Evolutionary conservation across 768 basidiomycete species (phyloP).

Genomic region (Termitomyces sp.): DNA sequence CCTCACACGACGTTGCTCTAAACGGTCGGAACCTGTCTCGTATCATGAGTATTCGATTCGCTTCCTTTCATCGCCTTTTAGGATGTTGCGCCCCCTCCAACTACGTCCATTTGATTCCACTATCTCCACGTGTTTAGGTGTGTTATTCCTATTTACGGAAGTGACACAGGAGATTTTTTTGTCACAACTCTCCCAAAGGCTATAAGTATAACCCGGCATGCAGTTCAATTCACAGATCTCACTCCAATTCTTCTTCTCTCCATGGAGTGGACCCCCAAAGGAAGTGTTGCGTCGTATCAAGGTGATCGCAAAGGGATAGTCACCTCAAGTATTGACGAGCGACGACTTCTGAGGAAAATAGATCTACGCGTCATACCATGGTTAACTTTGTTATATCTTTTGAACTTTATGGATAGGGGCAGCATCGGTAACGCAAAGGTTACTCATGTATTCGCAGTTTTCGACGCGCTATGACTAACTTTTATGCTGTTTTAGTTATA

Average conservation of each 20-base stretch:
- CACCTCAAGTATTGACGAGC: slow-evolving; percentile 48
- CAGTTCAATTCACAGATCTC: slow-evolving; percentile 8
- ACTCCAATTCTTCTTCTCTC: slow-evolving; percentile 2
- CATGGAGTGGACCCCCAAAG: slow-evolving; percentile 16
- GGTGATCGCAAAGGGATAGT: slow-evolving; percentile 49
- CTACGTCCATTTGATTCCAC: background rate
- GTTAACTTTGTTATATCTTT: slow-evolving; percentile 66
- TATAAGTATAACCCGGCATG: slow-evolving; percentile 15
- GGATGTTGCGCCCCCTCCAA: background rate
- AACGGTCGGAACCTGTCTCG: background rate
- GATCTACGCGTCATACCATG: slow-evolving; percentile 71
- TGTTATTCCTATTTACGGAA: slow-evolving; percentile 9
- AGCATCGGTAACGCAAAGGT: slow-evolving; percentile 78
- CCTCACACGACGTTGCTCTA: background rate
- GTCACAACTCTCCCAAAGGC: slow-evolving; percentile 11
- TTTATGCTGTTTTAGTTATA: slow-evolving; percentile 41
- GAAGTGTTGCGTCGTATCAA: slow-evolving; percentile 16
- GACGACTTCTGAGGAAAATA: slow-evolving; percentile 51
- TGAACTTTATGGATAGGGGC: slow-evolving; percentile 64
- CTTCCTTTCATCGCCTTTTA: background rate
- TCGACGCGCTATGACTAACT: slow-evolving; percentile 2
- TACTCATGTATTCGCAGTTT: slow-evolving; percentile 8
- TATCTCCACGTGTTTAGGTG: background rate
- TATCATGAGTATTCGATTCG: background rate
- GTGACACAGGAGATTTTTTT: slow-evolving; percentile 14